Evolutionary conservation across 2,329 filamentous ascomycete genomes (phyloP).

Genomic region (Talaromyces piceae): DNA sequence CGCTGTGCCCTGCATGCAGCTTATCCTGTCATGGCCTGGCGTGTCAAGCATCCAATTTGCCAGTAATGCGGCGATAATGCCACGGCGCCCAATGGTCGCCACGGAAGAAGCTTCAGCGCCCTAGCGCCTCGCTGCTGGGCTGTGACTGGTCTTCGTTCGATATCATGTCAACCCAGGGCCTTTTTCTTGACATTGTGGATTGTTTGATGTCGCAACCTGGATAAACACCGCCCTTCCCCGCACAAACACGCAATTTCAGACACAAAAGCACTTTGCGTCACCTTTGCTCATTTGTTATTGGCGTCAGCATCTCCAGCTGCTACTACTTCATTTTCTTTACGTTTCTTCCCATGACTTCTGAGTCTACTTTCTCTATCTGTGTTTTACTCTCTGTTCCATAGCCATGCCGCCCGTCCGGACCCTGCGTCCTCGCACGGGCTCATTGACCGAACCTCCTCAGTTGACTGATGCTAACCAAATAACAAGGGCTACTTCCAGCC

Average conservation of each 20-base stretch:
- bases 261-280: too few relatives aligned
- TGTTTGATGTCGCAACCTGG: background rate
- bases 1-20: background rate
- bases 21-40: background rate
- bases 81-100: background rate
- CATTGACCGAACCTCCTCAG: slow-evolving; percentile 20
- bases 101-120: background rate
- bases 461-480: slow-evolving; percentile 28
- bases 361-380: background rate
- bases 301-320: background rate
- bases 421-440: slow-evolving; percentile 27
- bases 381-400: too few relatives aligned
- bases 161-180: background rate
- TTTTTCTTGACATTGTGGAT: background rate
- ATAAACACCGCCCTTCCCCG: slow-evolving; percentile 5
- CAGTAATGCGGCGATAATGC: background rate
- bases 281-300: slow-evolving; percentile 1
- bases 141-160: background rate
- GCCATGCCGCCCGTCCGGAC: slow-evolving; percentile 34
- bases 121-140: too few relatives aligned
- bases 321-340: background rate
- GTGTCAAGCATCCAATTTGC: background rate
- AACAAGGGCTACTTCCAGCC: slow-evolving; percentile 32
- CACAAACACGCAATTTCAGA: too few relatives aligned
- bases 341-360: slow-evolving; percentile 1